Percentiles rank a stretch among this genome's conserved stretches.
Conservation (phyloP, 345 rosid genomes). For the Corymbia maculata region DNA sequence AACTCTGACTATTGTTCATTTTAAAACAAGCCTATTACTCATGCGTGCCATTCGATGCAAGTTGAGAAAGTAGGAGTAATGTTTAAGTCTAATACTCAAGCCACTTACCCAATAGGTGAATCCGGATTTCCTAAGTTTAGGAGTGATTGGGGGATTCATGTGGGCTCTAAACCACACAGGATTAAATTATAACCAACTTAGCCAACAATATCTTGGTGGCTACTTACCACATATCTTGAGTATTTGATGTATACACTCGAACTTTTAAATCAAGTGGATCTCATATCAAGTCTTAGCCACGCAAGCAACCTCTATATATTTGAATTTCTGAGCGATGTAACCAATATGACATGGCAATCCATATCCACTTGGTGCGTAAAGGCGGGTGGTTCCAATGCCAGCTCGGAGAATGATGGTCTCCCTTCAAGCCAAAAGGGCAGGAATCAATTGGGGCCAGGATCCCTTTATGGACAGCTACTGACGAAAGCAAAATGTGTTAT, state of each 20-base stretch:
- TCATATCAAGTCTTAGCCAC: not conserved
- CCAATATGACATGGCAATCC: not conserved
- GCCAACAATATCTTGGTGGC: not conserved
- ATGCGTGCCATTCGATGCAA: fast-evolving
- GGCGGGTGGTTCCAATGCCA: not conserved
- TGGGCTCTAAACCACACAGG: not conserved
- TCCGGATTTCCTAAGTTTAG: not conserved
- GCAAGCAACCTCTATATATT: not conserved
- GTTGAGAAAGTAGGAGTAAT: not conserved
- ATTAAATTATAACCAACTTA: not conserved
- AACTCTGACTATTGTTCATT: not conserved
- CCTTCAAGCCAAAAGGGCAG: not conserved
- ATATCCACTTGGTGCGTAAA: not conserved
- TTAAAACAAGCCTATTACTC: fast-evolving
- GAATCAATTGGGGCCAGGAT: not conserved
- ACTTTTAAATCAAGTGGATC: not conserved
- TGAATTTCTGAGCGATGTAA: not conserved
- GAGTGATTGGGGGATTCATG: not conserved
- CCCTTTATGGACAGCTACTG: not conserved
- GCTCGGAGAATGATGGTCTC: not conserved
- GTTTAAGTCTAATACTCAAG: not conserved
- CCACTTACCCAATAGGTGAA: not conserved
- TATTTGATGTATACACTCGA: fast-evolving
- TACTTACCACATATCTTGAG: not conserved
- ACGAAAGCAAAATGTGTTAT: not conserved